Evolutionary conservation across 306 rosid genomes (phyloP), one percentile per base, ranked within the genome.

Genomic region (Rosa lucieae): DNA sequence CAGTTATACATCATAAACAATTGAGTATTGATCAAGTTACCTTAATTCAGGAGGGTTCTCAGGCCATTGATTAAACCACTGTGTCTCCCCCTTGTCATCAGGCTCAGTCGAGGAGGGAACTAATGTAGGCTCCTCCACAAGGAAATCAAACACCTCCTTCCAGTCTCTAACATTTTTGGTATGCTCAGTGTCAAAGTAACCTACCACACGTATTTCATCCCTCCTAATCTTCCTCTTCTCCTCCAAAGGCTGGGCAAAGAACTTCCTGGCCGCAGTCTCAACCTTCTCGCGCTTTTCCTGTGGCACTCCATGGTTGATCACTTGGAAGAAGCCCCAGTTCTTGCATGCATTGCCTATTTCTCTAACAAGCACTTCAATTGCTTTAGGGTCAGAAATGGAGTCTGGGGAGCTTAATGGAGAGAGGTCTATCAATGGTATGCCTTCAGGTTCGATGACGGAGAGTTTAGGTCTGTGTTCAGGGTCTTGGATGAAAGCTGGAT

Each of bases 161-260:
- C 98, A 89, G 39, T 93, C 98, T 26, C 93, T 87, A 3, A 91
- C 89, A 20, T 93, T 91, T 82, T 91, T 91, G 10, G 98, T 91
- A 21, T 83, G 85, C 40, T 93, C 98, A 0, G 70, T 73, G 21
- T 93, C 95, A 51, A 67, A 80, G 13, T 93, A 93, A 10, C 98
- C 97, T n/a, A 13, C 10, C 0, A 84, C 52, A 3, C 2, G 14
- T 5, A 0, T 46, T 20, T 82, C 90, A 6, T 82, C 82, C 71
- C 92, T 81, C 14, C 82, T 77, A 13, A 88, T 82, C 79, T 82
- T 86, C 62, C 68, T 85, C 89, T 90, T 92, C 83, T 89, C 91
- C 62, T 90, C 92, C 81, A 79, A 44, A 5, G 85, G 85, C 79
- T 58, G 90, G 1, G 86, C 83, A 77, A 92, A 92, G 87, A 90